phyloP scores from a whole-genome alignment of 257 asterid genomes.

The Plantago major region DNA sequence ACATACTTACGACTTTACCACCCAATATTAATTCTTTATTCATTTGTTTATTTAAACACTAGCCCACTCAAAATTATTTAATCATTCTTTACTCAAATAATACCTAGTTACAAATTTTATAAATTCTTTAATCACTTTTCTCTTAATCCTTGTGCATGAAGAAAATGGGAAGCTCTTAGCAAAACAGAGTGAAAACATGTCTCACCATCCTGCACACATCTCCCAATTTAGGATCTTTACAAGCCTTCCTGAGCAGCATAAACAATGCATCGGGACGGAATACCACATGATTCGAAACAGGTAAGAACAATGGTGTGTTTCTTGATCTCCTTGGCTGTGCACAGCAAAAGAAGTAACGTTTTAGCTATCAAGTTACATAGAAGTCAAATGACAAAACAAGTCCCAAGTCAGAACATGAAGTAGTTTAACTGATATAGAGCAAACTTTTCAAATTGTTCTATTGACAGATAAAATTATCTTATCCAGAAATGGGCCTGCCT shows the following conservation, averaged over 20 bases:
- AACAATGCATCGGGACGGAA: slow-evolving; percentile 83
- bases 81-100: too few species aligned
- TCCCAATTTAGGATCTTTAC: slow-evolving; percentile 69
- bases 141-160: slow-evolving; percentile 2
- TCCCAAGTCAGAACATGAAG: slow-evolving; percentile 2
- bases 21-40: too few species aligned
- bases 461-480: not conserved
- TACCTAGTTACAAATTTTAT: too few species aligned
- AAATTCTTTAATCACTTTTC: too few species aligned
- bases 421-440: slow-evolving; percentile 7
- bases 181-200: slow-evolving; percentile 18
- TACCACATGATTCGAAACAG: slow-evolving; percentile 61
- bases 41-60: too few species aligned
- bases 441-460: slow-evolving; percentile 1
- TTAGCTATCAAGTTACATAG: slow-evolving; percentile 20
- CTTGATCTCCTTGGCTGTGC: slow-evolving; percentile 90
- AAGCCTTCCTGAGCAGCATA: slow-evolving; percentile 78
- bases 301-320: slow-evolving; percentile 36
- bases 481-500: slow-evolving; percentile 6
- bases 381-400: slow-evolving; percentile 12
- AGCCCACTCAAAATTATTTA: too few species aligned
- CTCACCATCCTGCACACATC: slow-evolving; percentile 80
- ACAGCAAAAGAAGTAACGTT: slow-evolving; percentile 23
- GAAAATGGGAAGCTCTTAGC: slow-evolving; percentile 13
- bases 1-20: too few species aligned